Conservation (phyloP, 2,329 filamentous ascomycete species). For the Colletotrichum navitas region DNA sequence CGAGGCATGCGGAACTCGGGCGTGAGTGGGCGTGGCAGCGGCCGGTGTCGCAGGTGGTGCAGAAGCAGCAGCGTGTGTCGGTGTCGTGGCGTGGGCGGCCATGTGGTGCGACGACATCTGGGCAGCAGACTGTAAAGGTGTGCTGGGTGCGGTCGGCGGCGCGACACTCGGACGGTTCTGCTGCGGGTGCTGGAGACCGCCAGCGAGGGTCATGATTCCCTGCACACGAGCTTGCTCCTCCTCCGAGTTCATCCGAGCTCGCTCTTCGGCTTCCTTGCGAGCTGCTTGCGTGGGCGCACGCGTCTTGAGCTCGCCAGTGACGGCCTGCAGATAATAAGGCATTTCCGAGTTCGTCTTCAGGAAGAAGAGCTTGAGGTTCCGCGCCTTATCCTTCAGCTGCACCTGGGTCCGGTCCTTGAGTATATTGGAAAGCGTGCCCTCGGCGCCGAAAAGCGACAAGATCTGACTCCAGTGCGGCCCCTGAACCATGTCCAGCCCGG, state of each 20-base stretch:
- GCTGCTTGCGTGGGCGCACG: constrained; percentile 81
- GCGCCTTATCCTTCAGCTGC: constrained; percentile 91
- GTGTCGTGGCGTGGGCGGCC: constrained; percentile 28
- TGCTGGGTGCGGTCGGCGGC: constrained; percentile 31
- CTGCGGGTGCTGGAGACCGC: constrained; percentile 58
- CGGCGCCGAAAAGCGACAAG: constrained; percentile 82
- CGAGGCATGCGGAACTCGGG: constrained; percentile 23
- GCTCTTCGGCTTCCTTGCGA: constrained; percentile 75
- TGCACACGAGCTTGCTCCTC: constrained; percentile 72
- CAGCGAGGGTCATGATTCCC: constrained; percentile 69
- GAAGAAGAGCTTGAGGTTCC: constrained; percentile 92
- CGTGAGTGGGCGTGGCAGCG: constrained; percentile 17
- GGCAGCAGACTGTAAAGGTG: constrained; percentile 30
- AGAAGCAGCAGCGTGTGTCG: constrained; percentile 26
- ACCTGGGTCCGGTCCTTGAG: constrained; percentile 92
- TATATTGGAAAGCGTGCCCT: constrained; percentile 84
- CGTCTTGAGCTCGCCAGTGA: constrained; percentile 91
- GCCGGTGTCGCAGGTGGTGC: constrained; percentile 27
- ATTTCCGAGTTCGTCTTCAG: constrained; percentile 93
- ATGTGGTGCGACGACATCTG: constrained; percentile 36
- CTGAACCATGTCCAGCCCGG: constrained; percentile 87
- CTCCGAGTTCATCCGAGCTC: constrained; percentile 68
- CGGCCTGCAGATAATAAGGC: constrained; percentile 86
- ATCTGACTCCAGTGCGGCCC: constrained; percentile 96
- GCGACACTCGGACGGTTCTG: constrained; percentile 32